These are phyloP conservation scores for Lodderomyces metapsilosis DNA, from an alignment of 1,139 yeast species.

Conservation along the genomic window DNA sequence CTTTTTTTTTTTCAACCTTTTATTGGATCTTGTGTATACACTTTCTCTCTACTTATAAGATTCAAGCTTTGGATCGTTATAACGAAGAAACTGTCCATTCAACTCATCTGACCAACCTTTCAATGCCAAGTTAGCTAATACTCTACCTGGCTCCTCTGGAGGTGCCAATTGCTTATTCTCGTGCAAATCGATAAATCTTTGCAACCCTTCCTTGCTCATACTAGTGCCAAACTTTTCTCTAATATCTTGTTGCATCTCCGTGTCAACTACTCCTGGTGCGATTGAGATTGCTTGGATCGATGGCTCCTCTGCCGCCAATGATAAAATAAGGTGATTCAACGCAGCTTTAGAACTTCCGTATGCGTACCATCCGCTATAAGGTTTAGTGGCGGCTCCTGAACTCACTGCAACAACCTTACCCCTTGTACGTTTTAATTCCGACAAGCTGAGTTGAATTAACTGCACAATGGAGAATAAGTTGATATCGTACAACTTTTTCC, in stretches of 20 bases:
- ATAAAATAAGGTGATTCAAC: constrained; percentile 65
- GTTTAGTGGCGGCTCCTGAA: constrained; percentile 73
- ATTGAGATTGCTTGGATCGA: constrained; percentile 61
- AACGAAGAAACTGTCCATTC: constrained; percentile 66
- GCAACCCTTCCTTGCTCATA: constrained; percentile 58
- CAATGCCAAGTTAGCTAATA: constrained; percentile 64
- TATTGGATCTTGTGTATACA: neutral
- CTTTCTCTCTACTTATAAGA: constrained; percentile 6
- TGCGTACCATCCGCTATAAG: constrained; percentile 79
- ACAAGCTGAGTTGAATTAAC: constrained; percentile 57
- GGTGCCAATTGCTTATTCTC: constrained; percentile 51
- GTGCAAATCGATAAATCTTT: constrained; percentile 62
- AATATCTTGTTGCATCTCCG: constrained; percentile 79
- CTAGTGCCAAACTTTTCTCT: constrained; percentile 54
- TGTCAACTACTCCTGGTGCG: constrained; percentile 94
- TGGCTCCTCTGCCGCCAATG: constrained; percentile 67
- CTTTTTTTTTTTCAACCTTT: constrained; percentile 7
- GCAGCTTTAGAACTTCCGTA: constrained; percentile 93
- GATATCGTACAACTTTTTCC: constrained; percentile 70
- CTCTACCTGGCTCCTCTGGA: constrained; percentile 69
- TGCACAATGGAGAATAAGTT: constrained; percentile 77
- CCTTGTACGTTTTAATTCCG: constrained; percentile 52
- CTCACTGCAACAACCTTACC: constrained; percentile 75
- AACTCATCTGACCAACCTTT: constrained; percentile 52
- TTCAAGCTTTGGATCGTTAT: constrained; percentile 40